These are phyloP conservation scores for Crithidia acanthocephali DNA, from an alignment of 208 protist genomes.

Conservation along the genomic window DNA sequence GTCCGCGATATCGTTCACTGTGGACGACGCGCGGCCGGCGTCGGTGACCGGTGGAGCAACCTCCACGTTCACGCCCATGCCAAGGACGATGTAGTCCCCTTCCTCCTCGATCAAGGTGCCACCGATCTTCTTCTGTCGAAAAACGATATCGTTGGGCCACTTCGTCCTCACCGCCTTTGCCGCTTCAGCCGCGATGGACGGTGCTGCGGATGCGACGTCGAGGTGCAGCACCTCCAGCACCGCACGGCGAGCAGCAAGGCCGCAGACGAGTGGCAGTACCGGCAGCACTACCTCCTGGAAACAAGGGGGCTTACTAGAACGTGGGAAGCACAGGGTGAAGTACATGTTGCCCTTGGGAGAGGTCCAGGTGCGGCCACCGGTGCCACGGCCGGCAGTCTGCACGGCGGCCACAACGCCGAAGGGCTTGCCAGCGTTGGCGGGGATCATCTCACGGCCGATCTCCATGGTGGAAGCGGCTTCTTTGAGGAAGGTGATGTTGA, in stretches of 20 bases:
- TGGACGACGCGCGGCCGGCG: slow-evolving; percentile 43
- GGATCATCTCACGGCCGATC: slow-evolving; percentile 42
- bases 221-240: slow-evolving; percentile 37
- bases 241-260: slow-evolving; percentile 55
- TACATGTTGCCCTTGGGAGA: slow-evolving; percentile 84
- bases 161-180: slow-evolving; percentile 43
- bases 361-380: slow-evolving; percentile 54
- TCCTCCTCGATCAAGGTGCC: slow-evolving; percentile 62
- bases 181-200: slow-evolving; percentile 1
- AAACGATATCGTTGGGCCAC: slow-evolving; percentile 86
- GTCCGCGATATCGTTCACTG: slow-evolving; percentile 39
- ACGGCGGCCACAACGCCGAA: slow-evolving; percentile 60
- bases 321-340: slow-evolving; percentile 65
- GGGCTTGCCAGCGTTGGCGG: slow-evolving; percentile 19
- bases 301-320: slow-evolving; percentile 10
- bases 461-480: slow-evolving; percentile 71
- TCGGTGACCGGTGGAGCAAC: slow-evolving; percentile 58
- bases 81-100: slow-evolving; percentile 44
- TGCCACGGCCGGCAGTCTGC: slow-evolving; percentile 62
- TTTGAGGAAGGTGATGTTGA: slow-evolving; percentile 47
- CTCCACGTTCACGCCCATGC: slow-evolving; percentile 71
- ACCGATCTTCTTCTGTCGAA: slow-evolving; percentile 60
- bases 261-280: slow-evolving; percentile 65
- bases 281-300: slow-evolving; percentile 41
- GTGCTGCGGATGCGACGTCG: slow-evolving; percentile 11